phyloP scores from a whole-genome alignment of 192 early-diverging fungal genomes.

The Paraglomus occultum region DNA sequence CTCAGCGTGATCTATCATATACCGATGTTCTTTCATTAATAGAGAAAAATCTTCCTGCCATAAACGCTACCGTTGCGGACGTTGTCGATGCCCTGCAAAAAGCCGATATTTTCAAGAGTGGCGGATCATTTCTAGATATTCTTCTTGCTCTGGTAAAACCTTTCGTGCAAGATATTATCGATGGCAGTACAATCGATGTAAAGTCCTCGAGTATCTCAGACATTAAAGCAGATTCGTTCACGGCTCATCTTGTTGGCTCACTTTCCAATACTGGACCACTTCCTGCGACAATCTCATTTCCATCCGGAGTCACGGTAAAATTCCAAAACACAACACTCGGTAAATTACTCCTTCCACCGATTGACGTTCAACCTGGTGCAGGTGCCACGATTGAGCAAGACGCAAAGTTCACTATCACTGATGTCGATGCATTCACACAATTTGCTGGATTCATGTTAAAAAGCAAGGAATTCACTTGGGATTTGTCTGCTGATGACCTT shows the following conservation, averaged over 20 bases:
- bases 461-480: conserved; percentile 30
- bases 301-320: conserved; percentile 37
- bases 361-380: conserved; percentile 41
- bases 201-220: conserved; percentile 36
- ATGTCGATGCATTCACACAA: conserved; percentile 33
- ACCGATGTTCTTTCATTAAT: no score
- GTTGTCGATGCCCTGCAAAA: no score
- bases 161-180: conserved; percentile 54
- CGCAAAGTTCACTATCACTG: conserved; percentile 26
- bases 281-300: conserved; percentile 38
- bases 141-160: conserved; percentile 46
- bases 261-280: conserved; percentile 41
- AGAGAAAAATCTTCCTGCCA: no score
- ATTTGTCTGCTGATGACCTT: conserved; percentile 23
- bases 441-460: conserved; percentile 48
- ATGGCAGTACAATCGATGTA: conserved; percentile 32
- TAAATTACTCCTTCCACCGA: conserved; percentile 44
- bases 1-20: no score
- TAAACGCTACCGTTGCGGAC: no score
- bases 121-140: no score
- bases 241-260: conserved; percentile 37
- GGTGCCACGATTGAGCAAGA: conserved; percentile 47
- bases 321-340: conserved; percentile 44
- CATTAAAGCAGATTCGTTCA: conserved; percentile 37
- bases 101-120: no score